Conservation (phyloP, 768 basidiomycete genomes). For the Lactarius akahatsu region DNA sequence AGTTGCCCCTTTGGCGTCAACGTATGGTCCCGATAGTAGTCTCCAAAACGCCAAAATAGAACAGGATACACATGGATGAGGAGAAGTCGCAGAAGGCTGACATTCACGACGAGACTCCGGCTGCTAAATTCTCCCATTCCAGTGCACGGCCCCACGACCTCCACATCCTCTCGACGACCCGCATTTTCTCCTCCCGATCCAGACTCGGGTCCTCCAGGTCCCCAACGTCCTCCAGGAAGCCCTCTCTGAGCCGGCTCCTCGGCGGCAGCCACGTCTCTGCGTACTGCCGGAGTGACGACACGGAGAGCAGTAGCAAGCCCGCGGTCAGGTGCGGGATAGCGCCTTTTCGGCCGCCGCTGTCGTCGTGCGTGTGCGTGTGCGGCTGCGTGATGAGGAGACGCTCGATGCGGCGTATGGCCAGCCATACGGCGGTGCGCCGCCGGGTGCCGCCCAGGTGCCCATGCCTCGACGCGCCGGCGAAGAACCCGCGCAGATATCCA, state of each 20-base stretch:
- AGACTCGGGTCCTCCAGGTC: slow-evolving; percentile 78
- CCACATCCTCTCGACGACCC: slow-evolving; percentile 86
- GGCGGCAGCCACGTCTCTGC: slow-evolving; percentile 56
- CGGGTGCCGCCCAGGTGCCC: slow-evolving; percentile 59
- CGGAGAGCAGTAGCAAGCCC: slow-evolving; percentile 70
- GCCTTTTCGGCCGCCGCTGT: slow-evolving; percentile 30
- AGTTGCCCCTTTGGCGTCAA: not conserved
- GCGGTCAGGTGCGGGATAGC: slow-evolving; percentile 58
- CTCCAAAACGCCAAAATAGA: not conserved
- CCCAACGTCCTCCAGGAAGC: slow-evolving; percentile 81
- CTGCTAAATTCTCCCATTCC: slow-evolving; percentile 50
- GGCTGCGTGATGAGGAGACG: slow-evolving; percentile 59
- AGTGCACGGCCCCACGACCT: slow-evolving; percentile 74
- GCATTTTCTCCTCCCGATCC: slow-evolving; percentile 67
- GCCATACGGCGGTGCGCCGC: slow-evolving; percentile 59
- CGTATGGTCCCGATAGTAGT: not conserved
- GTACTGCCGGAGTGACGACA: slow-evolving; percentile 64
- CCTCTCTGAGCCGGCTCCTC: slow-evolving; percentile 62
- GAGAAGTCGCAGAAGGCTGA: not conserved
- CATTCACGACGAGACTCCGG: slow-evolving; percentile 9
- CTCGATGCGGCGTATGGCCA: slow-evolving; percentile 75
- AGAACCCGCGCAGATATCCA: slow-evolving; percentile 52
- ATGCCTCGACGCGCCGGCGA: slow-evolving; percentile 48
- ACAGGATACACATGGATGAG: not conserved
- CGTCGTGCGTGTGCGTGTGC: slow-evolving; percentile 32